phyloP scores from a whole-genome alignment of 108 stramenopile genomes.

The Parietichytrium sp. region DNA sequence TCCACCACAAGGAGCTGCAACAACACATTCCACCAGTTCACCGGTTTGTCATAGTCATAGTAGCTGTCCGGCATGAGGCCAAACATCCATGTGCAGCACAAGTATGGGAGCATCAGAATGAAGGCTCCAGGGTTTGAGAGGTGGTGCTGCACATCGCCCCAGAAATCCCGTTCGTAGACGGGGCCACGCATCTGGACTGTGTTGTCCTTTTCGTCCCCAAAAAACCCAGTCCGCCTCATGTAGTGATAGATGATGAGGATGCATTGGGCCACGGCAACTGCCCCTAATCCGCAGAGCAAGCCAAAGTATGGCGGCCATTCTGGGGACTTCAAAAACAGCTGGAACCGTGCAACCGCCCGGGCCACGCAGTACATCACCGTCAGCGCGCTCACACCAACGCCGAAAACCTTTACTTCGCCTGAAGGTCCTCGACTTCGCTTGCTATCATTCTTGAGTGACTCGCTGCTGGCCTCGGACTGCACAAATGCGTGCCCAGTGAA shows the following conservation, averaged over 20 bases:
- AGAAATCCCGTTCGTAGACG: conserved; percentile 62
- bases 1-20: conserved; percentile 80
- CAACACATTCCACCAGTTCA: conserved; percentile 68
- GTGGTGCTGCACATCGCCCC: conserved; percentile 72
- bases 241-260: conserved; percentile 70
- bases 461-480: too few species aligned
- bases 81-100: conserved; percentile 80
- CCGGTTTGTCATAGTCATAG: conserved; percentile 74
- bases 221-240: conserved; percentile 57
- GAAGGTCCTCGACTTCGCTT: too few species aligned
- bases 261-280: conserved; percentile 77
- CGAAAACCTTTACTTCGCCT: too few species aligned
- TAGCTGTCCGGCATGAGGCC: conserved; percentile 76
- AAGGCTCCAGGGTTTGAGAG: conserved; percentile 85
- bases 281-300: conserved; percentile 61
- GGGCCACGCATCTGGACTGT: conserved; percentile 70
- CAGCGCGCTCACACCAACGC: too few species aligned
- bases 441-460: too few species aligned
- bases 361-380: too few species aligned
- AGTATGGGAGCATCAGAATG: conserved; percentile 73
- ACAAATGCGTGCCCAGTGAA: too few species aligned
- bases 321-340: too few species aligned
- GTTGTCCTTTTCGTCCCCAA: too few species aligned
- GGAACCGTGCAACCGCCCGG: too few species aligned
- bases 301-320: neutral